Percentiles rank a stretch among this genome's conserved stretches.
phyloP scores from a whole-genome alignment of 202 grass and related monocot species.

The Saccharum hybrid region DNA sequence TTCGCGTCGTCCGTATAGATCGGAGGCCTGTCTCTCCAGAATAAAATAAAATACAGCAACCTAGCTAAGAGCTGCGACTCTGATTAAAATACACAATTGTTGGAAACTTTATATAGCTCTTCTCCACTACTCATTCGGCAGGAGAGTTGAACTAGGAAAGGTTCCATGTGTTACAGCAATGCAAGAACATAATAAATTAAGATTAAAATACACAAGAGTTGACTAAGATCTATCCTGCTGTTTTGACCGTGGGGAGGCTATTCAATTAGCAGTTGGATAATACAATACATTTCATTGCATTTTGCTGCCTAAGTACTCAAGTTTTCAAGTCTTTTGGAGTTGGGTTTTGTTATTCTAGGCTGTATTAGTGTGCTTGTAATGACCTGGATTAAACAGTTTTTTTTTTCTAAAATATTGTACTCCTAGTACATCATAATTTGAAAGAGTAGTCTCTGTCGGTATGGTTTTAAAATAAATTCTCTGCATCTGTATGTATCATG shows the following conservation, averaged over 20 bases:
- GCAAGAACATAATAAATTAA: background rate
- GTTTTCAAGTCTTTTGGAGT: background rate
- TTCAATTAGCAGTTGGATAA: constrained; percentile 9
- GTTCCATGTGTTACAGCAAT: background rate
- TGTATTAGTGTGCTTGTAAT: background rate
- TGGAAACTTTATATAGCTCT: background rate
- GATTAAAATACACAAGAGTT: background rate
- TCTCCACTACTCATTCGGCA: background rate
- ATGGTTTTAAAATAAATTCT: background rate
- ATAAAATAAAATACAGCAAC: background rate
- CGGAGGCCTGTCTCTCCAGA: background rate
- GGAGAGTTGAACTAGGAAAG: background rate
- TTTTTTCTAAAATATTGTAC: background rate
- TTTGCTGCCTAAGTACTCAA: constrained; percentile 18
- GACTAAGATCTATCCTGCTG: constrained; percentile 17
- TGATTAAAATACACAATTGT: background rate
- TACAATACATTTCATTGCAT: background rate
- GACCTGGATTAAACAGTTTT: background rate
- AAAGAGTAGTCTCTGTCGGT: background rate
- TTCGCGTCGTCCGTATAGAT: background rate
- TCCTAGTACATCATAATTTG: background rate
- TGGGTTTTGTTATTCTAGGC: constrained; percentile 5
- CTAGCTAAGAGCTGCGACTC: background rate
- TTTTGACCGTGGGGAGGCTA: constrained; percentile 4
- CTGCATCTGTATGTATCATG: constrained; percentile 7